These are phyloP conservation scores for Adansonia digitata DNA, from an alignment of 345 rosid genomes.

Conservation along the genomic window DNA sequence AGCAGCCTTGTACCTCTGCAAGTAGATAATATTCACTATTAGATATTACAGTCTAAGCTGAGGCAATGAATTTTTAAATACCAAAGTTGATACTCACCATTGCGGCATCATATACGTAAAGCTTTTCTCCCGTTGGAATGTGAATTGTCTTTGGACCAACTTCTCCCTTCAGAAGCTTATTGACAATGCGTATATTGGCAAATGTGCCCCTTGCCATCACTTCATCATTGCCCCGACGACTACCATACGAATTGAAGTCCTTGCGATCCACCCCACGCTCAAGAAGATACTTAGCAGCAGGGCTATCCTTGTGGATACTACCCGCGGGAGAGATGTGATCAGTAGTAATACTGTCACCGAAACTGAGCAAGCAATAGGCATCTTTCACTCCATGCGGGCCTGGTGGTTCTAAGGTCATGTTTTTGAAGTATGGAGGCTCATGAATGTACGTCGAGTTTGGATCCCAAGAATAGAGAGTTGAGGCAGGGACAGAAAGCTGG, in stretches of 20 bases:
- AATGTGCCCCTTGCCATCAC: conserved; percentile 85
- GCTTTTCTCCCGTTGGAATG: conserved; percentile 71
- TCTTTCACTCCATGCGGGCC: conserved; percentile 74
- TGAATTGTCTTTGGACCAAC: conserved; percentile 82
- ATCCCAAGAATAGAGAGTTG: conserved; percentile 66
- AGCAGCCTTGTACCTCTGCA: conserved; percentile 60
- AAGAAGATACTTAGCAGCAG: conserved; percentile 69
- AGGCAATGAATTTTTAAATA: not conserved
- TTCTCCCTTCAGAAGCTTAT: conserved; percentile 76
- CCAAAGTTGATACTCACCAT: conserved; percentile 35
- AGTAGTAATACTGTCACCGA: conserved; percentile 82
- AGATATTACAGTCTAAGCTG: not conserved
- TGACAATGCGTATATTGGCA: conserved; percentile 72
- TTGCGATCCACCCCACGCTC: conserved; percentile 55
- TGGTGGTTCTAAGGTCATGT: conserved; percentile 64
- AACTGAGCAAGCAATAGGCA: conserved; percentile 73
- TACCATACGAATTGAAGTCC: conserved; percentile 81
- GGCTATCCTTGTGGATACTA: conserved; percentile 71
- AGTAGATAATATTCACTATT: not conserved
- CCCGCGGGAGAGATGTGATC: conserved; percentile 93
- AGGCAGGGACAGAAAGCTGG: conserved; percentile 46
- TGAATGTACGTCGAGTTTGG: conserved; percentile 76
- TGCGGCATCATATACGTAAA: conserved; percentile 72
- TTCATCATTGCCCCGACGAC: conserved; percentile 80
- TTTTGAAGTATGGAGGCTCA: conserved; percentile 79